These are phyloP conservation scores for Cladosporium phlei DNA, from an alignment of 2,329 filamentous ascomycete genomes.

Conservation along the genomic window DNA sequence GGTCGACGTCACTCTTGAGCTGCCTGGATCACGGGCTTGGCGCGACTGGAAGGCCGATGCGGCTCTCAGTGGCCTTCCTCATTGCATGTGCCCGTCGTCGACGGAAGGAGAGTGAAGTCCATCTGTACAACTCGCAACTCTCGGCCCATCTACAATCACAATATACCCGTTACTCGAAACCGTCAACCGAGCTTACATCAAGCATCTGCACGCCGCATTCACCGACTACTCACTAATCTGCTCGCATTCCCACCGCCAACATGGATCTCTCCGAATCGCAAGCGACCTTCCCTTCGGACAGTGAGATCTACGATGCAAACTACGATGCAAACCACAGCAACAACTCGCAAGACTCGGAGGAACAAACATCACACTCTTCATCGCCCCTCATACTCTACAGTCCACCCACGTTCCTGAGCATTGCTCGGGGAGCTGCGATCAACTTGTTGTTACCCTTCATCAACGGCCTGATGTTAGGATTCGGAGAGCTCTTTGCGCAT, in stretches of 20 bases:
- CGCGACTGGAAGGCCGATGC: not conserved
- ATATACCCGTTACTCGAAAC: too few species aligned
- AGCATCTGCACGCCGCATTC: too few species aligned
- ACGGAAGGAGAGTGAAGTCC: not conserved
- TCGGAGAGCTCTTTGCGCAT: slow-evolving; percentile 94
- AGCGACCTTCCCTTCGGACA: slow-evolving; percentile 75
- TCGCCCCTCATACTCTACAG: slow-evolving; percentile 78
- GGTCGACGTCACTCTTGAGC: slow-evolving; percentile 1
- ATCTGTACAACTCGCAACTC: not conserved
- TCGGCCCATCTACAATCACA: not conserved
- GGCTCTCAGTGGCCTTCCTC: slow-evolving; percentile 1
- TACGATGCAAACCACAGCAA: slow-evolving; percentile 56
- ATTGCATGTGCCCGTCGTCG: slow-evolving; percentile 2
- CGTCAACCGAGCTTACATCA: too few species aligned
- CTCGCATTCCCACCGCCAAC: not conserved
- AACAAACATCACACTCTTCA: slow-evolving; percentile 58
- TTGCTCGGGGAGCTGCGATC: slow-evolving; percentile 85
- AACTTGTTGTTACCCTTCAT: slow-evolving; percentile 94
- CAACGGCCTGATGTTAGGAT: slow-evolving; percentile 97
- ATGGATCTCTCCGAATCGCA: slow-evolving; percentile 60
- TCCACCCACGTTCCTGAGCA: slow-evolving; percentile 79
- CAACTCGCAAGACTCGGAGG: slow-evolving; percentile 47
- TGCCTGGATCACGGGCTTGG: slow-evolving; percentile 8
- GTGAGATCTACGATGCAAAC: slow-evolving; percentile 74
- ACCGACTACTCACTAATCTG: too few species aligned